Evolutionary conservation across 176 grass and related monocot genomes (phyloP).

Genomic region (Hordeum vulgare): DNA sequence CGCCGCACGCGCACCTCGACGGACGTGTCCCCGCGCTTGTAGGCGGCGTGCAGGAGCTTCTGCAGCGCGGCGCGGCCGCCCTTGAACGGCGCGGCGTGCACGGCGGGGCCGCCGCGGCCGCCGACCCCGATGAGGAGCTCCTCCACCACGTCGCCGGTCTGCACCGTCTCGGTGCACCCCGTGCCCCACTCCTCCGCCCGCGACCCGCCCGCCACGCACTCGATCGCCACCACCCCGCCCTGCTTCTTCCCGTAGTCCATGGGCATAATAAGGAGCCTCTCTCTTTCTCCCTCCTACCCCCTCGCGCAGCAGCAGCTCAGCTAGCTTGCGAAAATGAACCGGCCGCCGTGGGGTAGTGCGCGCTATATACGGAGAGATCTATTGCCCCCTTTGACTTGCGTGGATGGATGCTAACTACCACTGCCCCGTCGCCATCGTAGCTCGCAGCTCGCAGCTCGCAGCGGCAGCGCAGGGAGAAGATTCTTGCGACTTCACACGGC

Average conservation of each 20-base stretch:
- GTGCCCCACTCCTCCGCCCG: constrained; percentile 72
- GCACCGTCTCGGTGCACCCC: constrained; percentile 55
- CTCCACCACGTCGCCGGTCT: constrained; percentile 74
- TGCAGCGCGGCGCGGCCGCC: constrained; percentile 62
- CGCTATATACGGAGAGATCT: constrained; percentile 1
- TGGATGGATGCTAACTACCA: background rate
- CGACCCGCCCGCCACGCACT: constrained; percentile 74
- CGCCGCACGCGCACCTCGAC: constrained; percentile 63
- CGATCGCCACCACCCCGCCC: constrained; percentile 61
- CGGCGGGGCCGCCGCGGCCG: constrained; percentile 16
- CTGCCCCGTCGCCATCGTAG: constrained; percentile 7
- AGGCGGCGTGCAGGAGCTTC: constrained; percentile 75
- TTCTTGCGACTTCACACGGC: background rate
- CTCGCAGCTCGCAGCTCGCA: background rate
- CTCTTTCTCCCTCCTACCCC: background rate
- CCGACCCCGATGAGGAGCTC: constrained; percentile 58
- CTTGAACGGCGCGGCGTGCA: constrained; percentile 78
- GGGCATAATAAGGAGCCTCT: background rate
- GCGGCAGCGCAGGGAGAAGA: background rate
- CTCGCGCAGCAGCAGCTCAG: background rate
- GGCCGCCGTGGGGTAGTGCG: background rate
- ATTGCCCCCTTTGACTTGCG: constrained; percentile 2
- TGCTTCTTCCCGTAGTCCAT: constrained; percentile 38
- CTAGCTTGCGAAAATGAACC: background rate
- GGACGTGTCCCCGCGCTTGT: constrained; percentile 77